These are phyloP conservation scores for Suhomyces panamericanus DNA, from an alignment of 1,139 yeast genomes.

Conservation along the genomic window DNA sequence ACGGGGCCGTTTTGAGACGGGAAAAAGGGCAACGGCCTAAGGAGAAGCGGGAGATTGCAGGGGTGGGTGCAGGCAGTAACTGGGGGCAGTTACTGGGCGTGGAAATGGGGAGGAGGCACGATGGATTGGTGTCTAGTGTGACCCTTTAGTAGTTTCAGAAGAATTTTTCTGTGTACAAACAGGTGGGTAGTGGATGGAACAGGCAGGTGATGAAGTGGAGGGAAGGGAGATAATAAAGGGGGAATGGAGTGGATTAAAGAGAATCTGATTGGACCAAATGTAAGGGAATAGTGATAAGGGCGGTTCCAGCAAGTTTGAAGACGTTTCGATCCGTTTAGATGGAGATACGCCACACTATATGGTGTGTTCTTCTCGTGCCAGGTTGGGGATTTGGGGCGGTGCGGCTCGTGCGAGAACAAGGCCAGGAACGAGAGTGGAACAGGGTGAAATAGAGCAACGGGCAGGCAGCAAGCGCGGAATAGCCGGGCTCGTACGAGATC, in stretches of 20 bases:
- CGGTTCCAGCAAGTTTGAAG: background rate
- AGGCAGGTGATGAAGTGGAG: background rate
- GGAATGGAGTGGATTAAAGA: background rate
- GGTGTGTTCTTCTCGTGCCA: background rate
- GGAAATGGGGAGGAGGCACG: background rate
- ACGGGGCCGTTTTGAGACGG: background rate
- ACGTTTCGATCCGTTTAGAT: background rate
- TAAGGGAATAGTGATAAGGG: too few species aligned
- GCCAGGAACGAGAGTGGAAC: background rate
- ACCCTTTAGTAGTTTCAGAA: slow-evolving; percentile 4
- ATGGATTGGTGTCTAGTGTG: background rate
- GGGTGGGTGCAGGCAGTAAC: background rate
- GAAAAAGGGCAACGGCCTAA: background rate
- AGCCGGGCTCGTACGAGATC: background rate
- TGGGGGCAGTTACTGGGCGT: background rate
- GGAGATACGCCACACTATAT: too few species aligned
- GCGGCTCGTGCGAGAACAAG: background rate
- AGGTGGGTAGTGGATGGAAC: background rate
- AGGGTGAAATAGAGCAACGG: background rate
- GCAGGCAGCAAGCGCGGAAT: background rate
- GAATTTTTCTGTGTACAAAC: slow-evolving; percentile 11
- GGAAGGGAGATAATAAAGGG: background rate
- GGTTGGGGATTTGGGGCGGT: too few species aligned
- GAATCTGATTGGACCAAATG: background rate
- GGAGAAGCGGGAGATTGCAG: background rate